Evolutionary conservation across 116 monocot genomes (phyloP), one percentile per base, ranked within the genome.

Genomic region (Cymodocea nodosa): DNA sequence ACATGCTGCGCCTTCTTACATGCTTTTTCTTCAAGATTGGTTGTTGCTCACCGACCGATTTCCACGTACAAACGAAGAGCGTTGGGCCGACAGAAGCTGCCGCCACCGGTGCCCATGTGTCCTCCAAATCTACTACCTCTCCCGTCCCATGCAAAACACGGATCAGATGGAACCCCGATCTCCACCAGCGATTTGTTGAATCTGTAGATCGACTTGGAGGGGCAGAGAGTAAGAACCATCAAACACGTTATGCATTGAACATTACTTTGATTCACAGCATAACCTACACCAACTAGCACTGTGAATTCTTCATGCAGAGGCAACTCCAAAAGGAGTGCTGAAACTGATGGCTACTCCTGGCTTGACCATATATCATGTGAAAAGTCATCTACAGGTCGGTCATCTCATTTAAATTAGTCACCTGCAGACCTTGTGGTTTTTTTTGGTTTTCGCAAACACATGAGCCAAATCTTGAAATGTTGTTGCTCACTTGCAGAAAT

Each of bases 321-420:
- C 89, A 30, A 93, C 89, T 66, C 89, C 93, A 39, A 93, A 93
- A 74, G 84, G 68, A 19, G 84, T 89, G 49, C 23, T 93, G 73
- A 86, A 81, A 54, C 65, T 82, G 76, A 93, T 93, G 93, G 68
- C 67, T n/a, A 72, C 71, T 16, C 74, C 74, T 16, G 84, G 78
- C 53, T 70, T 89, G 62, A 93, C 86, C 2, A 84, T 93, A 56
- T 84, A 73, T 59, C 89, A 93, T 75, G 76, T 93, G 54, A 93
- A 93, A 68, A 93, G 93, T 58, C 89, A 89, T 81, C 71, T 93
- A 69, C 93, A 93, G 93, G 93, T 90, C 60, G n/a, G n/a, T n/a
- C n/a, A 48, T 9, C 36, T 40, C 40, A 3, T 72, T 57, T 49
- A 60, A 48, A n/a, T n/a, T n/a, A n/a, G n/a, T 19, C 4, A 35